Base-by-base conservation (phyloP, 2,329 filamentous ascomycete genomes). In the Arthrinium puccinioides region DNA sequence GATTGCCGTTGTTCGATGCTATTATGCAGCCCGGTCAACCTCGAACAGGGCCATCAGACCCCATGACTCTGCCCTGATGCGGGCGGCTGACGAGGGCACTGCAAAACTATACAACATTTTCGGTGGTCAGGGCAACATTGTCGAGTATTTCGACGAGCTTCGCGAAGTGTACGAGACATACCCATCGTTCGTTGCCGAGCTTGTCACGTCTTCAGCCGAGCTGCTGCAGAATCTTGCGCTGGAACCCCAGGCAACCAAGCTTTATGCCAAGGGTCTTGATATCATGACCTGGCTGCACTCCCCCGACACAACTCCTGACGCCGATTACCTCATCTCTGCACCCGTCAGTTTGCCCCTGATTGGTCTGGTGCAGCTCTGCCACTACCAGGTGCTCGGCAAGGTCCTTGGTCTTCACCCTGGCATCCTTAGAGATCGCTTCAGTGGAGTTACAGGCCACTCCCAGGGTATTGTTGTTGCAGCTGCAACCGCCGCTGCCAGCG, bases 131-230 rank as follows among this genome's bases (percentile, higher is more conserved):
- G 92, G 92, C 52, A 98, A 98, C 63, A 97, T 98, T 46, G 90
- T 98, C 64, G 94, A 98, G 66, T 98, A 98, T 66, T 98, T 98
- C 55, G 90, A 98, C 50, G 92, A 98, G 69, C 76, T 98, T 44
- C 82, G 92, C 39, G 84, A 94, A 60, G 77, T 97, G 41, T 90
- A 90, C 69, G 80, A 73, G 52, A 95, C 89, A 42, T 98, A 98
- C 65, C 83, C 86, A 10, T 84, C 84, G 20, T 94, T 98, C 49
- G 79, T 96, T 5, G 84, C 87, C 49, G 87, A 94, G 47, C 79
- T 97, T 46, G 76, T 98, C 54, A 74, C 75, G 20, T 76, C 80
- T 18, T 82, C 88, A 7, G 89, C 92, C 11, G 84, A 94, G 55
- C 79, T 94, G 38, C 76, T 98, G n/a, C 87, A 90, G 58, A 81